Conservation (phyloP, 2,329 filamentous ascomycete species). For the Cladosporium velox region DNA sequence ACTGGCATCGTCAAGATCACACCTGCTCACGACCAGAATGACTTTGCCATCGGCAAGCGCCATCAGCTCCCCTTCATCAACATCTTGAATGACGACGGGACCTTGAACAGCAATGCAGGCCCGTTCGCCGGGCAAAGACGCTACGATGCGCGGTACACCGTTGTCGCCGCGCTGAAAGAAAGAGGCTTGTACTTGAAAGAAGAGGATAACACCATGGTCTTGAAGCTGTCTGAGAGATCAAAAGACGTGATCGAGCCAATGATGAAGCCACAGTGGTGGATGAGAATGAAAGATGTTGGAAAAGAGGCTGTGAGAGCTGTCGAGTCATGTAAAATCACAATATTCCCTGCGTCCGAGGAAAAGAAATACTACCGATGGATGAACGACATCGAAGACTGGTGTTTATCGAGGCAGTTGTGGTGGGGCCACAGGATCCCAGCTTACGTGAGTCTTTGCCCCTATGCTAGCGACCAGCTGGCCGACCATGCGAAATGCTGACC, state of each 20-base stretch:
- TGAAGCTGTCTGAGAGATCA: conserved; percentile 81
- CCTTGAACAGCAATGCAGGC: conserved; percentile 82
- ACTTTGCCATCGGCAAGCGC: conserved; percentile 65
- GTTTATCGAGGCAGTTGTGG: conserved; percentile 89
- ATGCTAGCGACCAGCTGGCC: not conserved
- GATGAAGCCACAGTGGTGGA: conserved; percentile 98
- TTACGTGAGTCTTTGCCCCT: conserved; percentile 49
- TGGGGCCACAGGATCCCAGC: conserved; percentile 95
- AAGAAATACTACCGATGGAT: conserved; percentile 89
- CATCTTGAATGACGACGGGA: conserved; percentile 87
- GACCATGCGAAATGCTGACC: not conserved
- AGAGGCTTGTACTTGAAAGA: conserved; percentile 88
- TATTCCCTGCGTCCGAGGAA: conserved; percentile 77
- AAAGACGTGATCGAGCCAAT: conserved; percentile 94
- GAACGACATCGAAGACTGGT: conserved; percentile 88
- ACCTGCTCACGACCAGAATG: conserved; percentile 91
- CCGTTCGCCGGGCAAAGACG: conserved; percentile 82
- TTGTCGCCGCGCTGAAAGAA: conserved; percentile 80
- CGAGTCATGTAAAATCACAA: conserved; percentile 77
- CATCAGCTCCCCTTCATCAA: conserved; percentile 88
- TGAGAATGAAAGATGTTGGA: conserved; percentile 83
- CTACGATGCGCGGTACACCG: conserved; percentile 85
- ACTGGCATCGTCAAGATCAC: conserved; percentile 97
- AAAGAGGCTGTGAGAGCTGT: conserved; percentile 79
- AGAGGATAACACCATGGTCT: conserved; percentile 92